Percentiles rank a stretch among this genome's conserved stretches.
These are phyloP conservation scores for Patellifolia procumbens DNA, from an alignment of 179 eudicot species.

Conservation along the genomic window DNA sequence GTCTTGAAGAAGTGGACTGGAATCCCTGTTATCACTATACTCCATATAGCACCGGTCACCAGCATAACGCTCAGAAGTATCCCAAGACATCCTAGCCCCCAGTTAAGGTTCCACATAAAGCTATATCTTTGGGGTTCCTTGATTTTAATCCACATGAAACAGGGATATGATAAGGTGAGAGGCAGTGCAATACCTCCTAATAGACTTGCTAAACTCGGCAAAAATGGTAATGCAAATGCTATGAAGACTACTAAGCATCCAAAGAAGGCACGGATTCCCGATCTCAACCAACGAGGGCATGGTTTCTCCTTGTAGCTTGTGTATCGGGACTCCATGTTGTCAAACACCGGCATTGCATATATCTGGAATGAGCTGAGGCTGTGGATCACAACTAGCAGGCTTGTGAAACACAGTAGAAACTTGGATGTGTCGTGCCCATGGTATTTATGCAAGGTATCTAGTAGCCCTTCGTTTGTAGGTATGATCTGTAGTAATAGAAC, in stretches of 20 bases:
- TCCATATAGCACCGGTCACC: conserved; percentile 74
- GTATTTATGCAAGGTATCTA: conserved; percentile 54
- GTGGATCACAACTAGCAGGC: conserved; percentile 58
- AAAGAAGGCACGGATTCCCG: conserved; percentile 48
- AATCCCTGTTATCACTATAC: conserved; percentile 54
- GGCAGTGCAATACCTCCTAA: conserved; percentile 76
- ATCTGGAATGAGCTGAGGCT: conserved; percentile 75
- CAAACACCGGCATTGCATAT: conserved; percentile 85
- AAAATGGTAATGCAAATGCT: conserved; percentile 68
- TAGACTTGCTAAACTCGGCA: conserved; percentile 68
- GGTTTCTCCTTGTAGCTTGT: conserved; percentile 57
- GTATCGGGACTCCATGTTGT: conserved; percentile 64
- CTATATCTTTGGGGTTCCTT: conserved; percentile 51
- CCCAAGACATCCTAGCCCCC: conserved; percentile 70
- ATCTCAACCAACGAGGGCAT: conserved; percentile 63
- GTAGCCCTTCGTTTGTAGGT: conserved; percentile 59
- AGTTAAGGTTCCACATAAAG: conserved; percentile 70
- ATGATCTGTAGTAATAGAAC: conserved; percentile 33
- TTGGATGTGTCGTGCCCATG: conserved; percentile 52
- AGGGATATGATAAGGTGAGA: conserved; percentile 74
- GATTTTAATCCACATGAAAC: conserved; percentile 74
- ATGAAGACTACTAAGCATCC: conserved; percentile 70
- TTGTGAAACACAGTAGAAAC: conserved; percentile 42
- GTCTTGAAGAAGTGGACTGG: conserved; percentile 70
- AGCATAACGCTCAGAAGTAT: conserved; percentile 55